Conservation (phyloP, 257 asterid genomes). For the Solanum piurae region DNA sequence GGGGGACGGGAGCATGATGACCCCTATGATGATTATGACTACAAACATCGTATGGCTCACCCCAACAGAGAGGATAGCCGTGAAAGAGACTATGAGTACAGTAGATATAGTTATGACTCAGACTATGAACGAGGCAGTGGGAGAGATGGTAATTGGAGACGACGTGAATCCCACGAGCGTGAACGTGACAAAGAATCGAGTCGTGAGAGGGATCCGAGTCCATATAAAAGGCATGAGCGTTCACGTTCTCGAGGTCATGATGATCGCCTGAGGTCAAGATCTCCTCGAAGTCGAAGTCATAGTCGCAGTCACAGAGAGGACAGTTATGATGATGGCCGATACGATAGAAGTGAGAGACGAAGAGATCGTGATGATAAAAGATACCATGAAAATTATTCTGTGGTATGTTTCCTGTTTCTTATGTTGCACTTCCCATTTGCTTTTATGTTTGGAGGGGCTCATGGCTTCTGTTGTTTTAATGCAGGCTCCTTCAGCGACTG, state of each 20-base stretch:
- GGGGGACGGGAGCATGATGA: slow-evolving; percentile 77
- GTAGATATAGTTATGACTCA: slow-evolving; percentile 78
- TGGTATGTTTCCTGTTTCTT: slow-evolving; percentile 29
- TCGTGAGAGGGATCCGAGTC: slow-evolving; percentile 74
- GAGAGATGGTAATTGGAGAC: slow-evolving; percentile 77
- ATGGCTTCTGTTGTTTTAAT: slow-evolving; percentile 7
- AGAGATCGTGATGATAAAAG: slow-evolving; percentile 76
- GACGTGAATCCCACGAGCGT: slow-evolving; percentile 76
- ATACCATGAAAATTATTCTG: slow-evolving; percentile 50
- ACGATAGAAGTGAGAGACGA: slow-evolving; percentile 67
- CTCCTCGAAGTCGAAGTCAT: slow-evolving; percentile 78
- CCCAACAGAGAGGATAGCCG: slow-evolving; percentile 70
- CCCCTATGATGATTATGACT: slow-evolving; percentile 80
- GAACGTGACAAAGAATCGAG: slow-evolving; percentile 77
- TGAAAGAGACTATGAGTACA: slow-evolving; percentile 74
- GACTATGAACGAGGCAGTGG: slow-evolving; percentile 76
- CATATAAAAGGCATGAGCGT: slow-evolving; percentile 49
- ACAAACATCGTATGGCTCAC: slow-evolving; percentile 53
- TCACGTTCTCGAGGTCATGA: slow-evolving; percentile 71
- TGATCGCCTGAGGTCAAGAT: slow-evolving; percentile 75
- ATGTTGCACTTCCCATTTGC: background rate
- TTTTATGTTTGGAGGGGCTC: background rate
- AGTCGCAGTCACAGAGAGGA: slow-evolving; percentile 81
- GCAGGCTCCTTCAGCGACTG: slow-evolving; percentile 93
- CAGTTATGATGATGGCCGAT: slow-evolving; percentile 67